Conservation (phyloP, 495 filamentous ascomycete species). For the Clohesyomyces aquaticus region DNA sequence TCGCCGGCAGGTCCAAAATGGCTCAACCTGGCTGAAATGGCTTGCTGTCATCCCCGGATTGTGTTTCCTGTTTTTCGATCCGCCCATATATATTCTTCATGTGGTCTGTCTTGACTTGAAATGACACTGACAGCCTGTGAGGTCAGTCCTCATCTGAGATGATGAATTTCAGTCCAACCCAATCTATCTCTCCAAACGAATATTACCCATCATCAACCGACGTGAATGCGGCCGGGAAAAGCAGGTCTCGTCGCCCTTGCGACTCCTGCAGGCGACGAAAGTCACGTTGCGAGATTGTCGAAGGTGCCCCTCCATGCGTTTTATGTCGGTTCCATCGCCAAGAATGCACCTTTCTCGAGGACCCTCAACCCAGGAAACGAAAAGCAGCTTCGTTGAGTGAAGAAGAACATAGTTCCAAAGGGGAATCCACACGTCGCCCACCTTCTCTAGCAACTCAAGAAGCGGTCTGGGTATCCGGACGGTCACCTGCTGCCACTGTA, state of each 20-base stretch:
- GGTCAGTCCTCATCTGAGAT: background rate
- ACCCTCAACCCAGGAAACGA: slow-evolving; percentile 38
- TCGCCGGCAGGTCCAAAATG: background rate
- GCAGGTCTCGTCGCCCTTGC: slow-evolving; percentile 36
- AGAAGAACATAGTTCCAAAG: slow-evolving; percentile 23
- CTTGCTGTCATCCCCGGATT: background rate
- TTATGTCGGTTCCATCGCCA: slow-evolving; percentile 43
- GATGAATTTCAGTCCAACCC: slow-evolving; percentile 32
- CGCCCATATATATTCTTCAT: background rate
- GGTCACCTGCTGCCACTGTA: slow-evolving; percentile 7
- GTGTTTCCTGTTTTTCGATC: background rate
- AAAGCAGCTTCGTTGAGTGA: slow-evolving; percentile 28
- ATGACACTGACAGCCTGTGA: too few species aligned
- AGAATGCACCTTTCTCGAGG: slow-evolving; percentile 40
- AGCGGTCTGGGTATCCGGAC: background rate
- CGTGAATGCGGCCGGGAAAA: slow-evolving; percentile 12
- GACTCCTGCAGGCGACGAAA: slow-evolving; percentile 39
- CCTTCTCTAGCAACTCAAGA: background rate
- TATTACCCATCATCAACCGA: slow-evolving; percentile 20
- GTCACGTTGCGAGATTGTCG: slow-evolving; percentile 41
- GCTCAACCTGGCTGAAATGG: background rate
- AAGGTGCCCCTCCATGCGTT: slow-evolving; percentile 36
- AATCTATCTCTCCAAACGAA: slow-evolving; percentile 28
- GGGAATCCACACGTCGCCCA: background rate
- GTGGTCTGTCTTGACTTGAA: too few species aligned